Evolutionary conservation across 768 basidiomycete genomes (phyloP), one percentile per base, ranked within the genome.

Genomic region (Sporobolomyces pararoseus): DNA sequence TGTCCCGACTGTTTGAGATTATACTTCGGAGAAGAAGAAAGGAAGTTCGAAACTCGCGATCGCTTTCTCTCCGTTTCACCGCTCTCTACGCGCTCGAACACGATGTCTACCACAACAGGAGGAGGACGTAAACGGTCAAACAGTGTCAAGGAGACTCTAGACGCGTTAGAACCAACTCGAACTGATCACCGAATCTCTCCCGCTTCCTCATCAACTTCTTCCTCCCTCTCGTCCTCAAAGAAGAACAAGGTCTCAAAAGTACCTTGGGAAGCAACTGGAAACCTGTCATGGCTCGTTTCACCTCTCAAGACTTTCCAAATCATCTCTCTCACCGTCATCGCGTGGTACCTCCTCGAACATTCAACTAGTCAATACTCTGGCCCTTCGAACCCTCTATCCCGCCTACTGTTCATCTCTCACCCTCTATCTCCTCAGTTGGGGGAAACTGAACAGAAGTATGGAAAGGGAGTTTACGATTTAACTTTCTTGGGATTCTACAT

Each of bases 401-500:
- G 84, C 16, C 73, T 93, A 29, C 82, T 98, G 72, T 85, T 89
- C 73, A 82, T 93, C 63, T 88, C 90, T 17, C 81, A 89, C 72
- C 84, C 75, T n/a, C 67, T 89, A 35, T 81, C 85, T 14, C 79
- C 80, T 4, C 84, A 86, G 0, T 77, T 83, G 7, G 80, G 81
- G 9, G 83, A 84, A 87, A 85, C 0, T 84, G 37, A 91, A 89
- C 76, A 81, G 46, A 65, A 65, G 23, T 78, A 76, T 66, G 74
- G 65, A 63, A 75, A 97, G 92, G 80, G 85, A 84, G 21, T 88
- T 83, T 62, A 71, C 68, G 95, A 98, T 77, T 71, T 92, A 13
- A 76, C 84, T 21, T 99, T 99, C 80, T 75, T 97, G 53, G 83
- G 83, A 4, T 94, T 90, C 80, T 83, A 94, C 77, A 82, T 97